Conservation (phyloP, 192 early-diverging fungal species). For the Glomus cerebriforme region DNA sequence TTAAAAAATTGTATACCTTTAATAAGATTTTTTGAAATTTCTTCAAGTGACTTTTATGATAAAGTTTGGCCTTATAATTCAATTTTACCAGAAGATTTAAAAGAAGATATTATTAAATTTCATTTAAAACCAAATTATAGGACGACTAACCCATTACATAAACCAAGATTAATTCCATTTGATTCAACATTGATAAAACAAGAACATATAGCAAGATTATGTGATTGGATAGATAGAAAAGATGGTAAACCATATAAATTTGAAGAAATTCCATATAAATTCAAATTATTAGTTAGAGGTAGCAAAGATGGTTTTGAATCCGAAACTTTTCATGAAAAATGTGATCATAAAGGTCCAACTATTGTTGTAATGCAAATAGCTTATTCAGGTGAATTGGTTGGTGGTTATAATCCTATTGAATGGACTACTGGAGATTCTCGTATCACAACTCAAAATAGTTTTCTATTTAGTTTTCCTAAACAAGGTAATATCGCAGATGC, state of each 20-base stretch:
- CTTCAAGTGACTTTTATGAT: slow-evolving; percentile 22
- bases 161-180: slow-evolving; percentile 1
- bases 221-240: slow-evolving; percentile 27
- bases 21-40: slow-evolving; percentile 18
- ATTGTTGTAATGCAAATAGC: slow-evolving; percentile 14
- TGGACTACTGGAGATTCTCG: background rate
- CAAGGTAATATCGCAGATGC: slow-evolving; percentile 3
- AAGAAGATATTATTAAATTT: slow-evolving; percentile 7
- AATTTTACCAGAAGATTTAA: slow-evolving; percentile 6
- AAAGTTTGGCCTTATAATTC: slow-evolving; percentile 19
- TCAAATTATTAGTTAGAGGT: slow-evolving; percentile 10
- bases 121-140: background rate
- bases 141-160: background rate
- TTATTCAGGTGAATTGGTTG: slow-evolving; percentile 8
- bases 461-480: slow-evolving; percentile 20
- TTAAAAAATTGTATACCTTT: slow-evolving; percentile 18
- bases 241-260: slow-evolving; percentile 8
- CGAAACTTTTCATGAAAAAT: slow-evolving; percentile 26
- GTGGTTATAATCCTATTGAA: slow-evolving; percentile 32
- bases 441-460: slow-evolving; percentile 21
- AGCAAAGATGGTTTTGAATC: slow-evolving; percentile 12
- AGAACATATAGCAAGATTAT: background rate
- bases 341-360: slow-evolving; percentile 29
- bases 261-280: slow-evolving; percentile 25
- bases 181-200: slow-evolving; percentile 19